Evolutionary conservation across 225 moss, liverwort and hornwort genomes (phyloP).

Genomic region (Pseudoscleropodium purum): DNA sequence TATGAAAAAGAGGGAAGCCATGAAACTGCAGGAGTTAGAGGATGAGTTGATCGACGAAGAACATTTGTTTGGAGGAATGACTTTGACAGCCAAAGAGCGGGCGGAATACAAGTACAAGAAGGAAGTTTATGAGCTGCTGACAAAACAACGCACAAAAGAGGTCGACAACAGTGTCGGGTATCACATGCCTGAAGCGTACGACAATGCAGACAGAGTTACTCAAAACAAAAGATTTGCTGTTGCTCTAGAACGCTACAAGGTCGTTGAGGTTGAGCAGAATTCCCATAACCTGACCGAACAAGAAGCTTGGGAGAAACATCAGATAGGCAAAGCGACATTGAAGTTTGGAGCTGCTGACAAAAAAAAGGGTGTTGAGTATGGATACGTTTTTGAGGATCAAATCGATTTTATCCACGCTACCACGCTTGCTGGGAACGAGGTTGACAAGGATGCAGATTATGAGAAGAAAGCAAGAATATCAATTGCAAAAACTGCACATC

Average conservation of each 20-base stretch:
- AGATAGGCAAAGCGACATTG: not conserved
- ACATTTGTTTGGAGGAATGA: not conserved
- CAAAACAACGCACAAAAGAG: not conserved
- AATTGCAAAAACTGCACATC: not conserved
- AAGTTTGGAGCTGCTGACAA: not conserved
- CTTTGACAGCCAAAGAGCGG: not conserved
- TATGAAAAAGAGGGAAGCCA: not conserved
- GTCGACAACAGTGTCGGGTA: rapidly evolving
- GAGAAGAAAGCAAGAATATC: not conserved
- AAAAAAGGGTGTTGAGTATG: not conserved
- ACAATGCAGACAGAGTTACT: not conserved
- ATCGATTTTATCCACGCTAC: not conserved
- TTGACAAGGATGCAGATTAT: not conserved
- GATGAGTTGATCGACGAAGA: not conserved
- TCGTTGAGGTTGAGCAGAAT: not conserved
- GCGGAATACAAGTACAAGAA: not conserved
- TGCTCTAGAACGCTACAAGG: not conserved
- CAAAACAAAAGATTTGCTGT: not conserved
- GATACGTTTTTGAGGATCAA: not conserved
- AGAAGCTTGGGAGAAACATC: not conserved
- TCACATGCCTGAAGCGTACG: not conserved
- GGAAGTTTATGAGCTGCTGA: not conserved
- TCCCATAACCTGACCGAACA: not conserved
- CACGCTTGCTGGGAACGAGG: not conserved
- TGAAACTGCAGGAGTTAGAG: not conserved